Conservation (phyloP, 1,139 yeast genomes). For the Spathaspora jeffriesii region DNA sequence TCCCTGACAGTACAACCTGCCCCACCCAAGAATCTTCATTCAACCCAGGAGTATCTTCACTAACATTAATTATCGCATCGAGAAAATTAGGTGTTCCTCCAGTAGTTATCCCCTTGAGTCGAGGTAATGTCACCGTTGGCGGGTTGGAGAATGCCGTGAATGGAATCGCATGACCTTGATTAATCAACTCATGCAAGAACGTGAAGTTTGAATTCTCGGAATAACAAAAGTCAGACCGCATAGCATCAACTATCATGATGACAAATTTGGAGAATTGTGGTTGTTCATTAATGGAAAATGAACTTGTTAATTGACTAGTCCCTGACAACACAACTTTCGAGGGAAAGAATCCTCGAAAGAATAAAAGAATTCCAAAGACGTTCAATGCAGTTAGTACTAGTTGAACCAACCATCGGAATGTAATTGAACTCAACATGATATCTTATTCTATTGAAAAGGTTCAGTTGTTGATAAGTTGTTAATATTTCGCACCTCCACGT, state of each 20-base stretch:
- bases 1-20: conserved; percentile 55
- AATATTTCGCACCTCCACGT: no score
- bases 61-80: conserved; percentile 89
- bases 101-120: conserved; percentile 77
- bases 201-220: conserved; percentile 60
- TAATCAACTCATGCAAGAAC: conserved; percentile 66
- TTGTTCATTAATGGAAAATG: conserved; percentile 15
- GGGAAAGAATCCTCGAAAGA: conserved; percentile 87
- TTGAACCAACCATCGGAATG: conserved; percentile 14
- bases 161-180: conserved; percentile 72
- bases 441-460: no score
- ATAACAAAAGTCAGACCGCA: conserved; percentile 85
- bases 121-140: conserved; percentile 81
- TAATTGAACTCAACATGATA: conserved; percentile 13
- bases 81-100: conserved; percentile 81
- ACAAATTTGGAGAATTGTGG: conserved; percentile 70
- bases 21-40: conserved; percentile 86
- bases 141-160: conserved; percentile 91
- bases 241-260: conserved; percentile 89
- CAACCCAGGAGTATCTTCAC: conserved; percentile 82
- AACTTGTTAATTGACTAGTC: conserved; percentile 27
- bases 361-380: conserved; percentile 55
- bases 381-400: conserved; percentile 19
- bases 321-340: conserved; percentile 76
- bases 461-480: no score